These are phyloP conservation scores for Capsicum chinense DNA, from an alignment of 257 asterid species.

Conservation along the genomic window DNA sequence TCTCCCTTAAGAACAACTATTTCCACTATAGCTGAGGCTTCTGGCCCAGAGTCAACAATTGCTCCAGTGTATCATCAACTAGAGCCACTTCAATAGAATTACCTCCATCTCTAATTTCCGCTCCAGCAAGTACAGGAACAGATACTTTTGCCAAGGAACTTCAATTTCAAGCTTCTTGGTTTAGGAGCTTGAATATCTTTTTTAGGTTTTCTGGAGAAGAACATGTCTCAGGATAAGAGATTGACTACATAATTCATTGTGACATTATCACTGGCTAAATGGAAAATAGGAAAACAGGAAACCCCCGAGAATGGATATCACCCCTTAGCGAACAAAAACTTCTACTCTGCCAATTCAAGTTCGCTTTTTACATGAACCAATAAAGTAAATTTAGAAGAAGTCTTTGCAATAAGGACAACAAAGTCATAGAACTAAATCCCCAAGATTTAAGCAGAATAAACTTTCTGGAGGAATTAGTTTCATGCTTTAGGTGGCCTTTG, in stretches of 20 bases:
- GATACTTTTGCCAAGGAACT: slow-evolving; percentile 41
- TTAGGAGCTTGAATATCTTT: slow-evolving; percentile 24
- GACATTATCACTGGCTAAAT: neutral
- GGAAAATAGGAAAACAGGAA: neutral
- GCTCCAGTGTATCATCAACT: slow-evolving; percentile 42
- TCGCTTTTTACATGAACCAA: slow-evolving; percentile 33
- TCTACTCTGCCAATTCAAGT: slow-evolving; percentile 28
- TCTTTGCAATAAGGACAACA: neutral
- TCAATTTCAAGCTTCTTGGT: slow-evolving; percentile 40
- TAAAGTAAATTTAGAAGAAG: neutral
- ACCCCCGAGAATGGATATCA: neutral
- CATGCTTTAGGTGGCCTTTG: neutral
- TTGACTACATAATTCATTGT: neutral
- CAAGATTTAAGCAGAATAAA: neutral
- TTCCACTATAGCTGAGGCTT: slow-evolving; percentile 47
- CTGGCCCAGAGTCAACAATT: slow-evolving; percentile 43
- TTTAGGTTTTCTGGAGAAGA: slow-evolving; percentile 36
- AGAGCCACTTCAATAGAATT: slow-evolving; percentile 39
- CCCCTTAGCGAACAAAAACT: slow-evolving; percentile 29
- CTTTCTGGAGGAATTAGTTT: slow-evolving; percentile 1
- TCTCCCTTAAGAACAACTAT: slow-evolving; percentile 48
- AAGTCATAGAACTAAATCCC: neutral
- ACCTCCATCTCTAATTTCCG: slow-evolving; percentile 45
- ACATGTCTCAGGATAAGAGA: slow-evolving; percentile 9
- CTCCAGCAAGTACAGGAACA: slow-evolving; percentile 40